phyloP scores from a whole-genome alignment of 2,329 filamentous ascomycete species.

The Ceratocystis cacaofunesta region DNA sequence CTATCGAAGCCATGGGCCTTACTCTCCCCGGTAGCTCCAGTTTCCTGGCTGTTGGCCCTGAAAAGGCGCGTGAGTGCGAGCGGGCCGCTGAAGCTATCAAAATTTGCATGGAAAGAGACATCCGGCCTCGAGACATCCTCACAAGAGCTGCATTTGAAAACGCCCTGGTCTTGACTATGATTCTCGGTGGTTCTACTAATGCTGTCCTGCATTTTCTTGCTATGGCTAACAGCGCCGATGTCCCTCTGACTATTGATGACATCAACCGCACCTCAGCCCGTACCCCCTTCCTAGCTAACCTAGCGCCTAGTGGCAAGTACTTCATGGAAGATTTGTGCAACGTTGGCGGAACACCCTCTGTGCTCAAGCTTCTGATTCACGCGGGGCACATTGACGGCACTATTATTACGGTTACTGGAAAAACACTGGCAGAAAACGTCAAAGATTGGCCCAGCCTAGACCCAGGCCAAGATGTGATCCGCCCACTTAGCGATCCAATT shows the following conservation, averaged over 20 bases:
- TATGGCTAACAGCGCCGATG: constrained; percentile 74
- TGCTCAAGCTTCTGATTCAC: constrained; percentile 73
- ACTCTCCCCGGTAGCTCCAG: constrained; percentile 71
- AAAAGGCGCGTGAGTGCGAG: constrained; percentile 76
- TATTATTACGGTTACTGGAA: constrained; percentile 70
- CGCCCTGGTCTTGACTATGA: constrained; percentile 79
- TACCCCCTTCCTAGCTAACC: constrained; percentile 72
- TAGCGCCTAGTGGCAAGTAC: constrained; percentile 71
- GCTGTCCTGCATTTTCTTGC: constrained; percentile 78
- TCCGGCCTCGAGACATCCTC: constrained; percentile 64
- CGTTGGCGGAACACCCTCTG: constrained; percentile 70
- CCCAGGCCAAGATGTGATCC: constrained; percentile 69
- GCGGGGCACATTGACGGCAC: constrained; percentile 59
- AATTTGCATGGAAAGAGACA: constrained; percentile 66
- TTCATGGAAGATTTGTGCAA: constrained; percentile 80
- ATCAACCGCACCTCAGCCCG: constrained; percentile 68
- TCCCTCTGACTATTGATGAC: constrained; percentile 65
- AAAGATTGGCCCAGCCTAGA: constrained; percentile 61
- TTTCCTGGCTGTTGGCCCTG: constrained; percentile 63
- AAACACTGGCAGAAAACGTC: constrained; percentile 70
- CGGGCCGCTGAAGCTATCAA: constrained; percentile 66
- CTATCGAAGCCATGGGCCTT: constrained; percentile 78
- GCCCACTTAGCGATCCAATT: constrained; percentile 55
- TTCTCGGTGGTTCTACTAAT: constrained; percentile 80
- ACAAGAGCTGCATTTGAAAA: constrained; percentile 76